Base-by-base conservation (phyloP, 73 alveolate genomes). In the Paraurostyla sp. region DNA sequence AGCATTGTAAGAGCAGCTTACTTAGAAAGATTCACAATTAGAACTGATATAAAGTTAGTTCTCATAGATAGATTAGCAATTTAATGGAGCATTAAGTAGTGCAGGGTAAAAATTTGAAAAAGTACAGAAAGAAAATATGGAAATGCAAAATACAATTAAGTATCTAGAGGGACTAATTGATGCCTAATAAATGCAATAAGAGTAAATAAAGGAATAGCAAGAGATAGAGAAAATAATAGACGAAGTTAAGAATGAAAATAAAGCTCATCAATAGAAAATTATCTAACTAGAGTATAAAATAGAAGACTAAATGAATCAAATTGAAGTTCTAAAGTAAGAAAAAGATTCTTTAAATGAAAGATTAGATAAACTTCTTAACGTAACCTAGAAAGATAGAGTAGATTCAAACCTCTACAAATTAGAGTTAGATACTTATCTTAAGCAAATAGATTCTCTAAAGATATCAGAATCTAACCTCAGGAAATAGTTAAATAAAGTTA, bases 361-460 rank as follows among this genome's bases (percentile, higher is more conserved):
- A 36, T 36, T 51, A 27, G 89, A 78, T 54, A 18, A 59, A 29
- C 62, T 78, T 29, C 69, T 78, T 0, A 43, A 46, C n/a, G 76
- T 78, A n/a, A 78, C 89, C n/a, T 59, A 78, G 42, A 51, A 49
- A 32, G 89, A 78, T 36, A 78, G 89, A 54, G 89, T 78, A 2
- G 89, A 54, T 18, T 36, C 76, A 3, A 78, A 78, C 40, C 30
- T 78, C 1, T 54, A 78, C 18, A 78, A 51, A 36, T 20, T 78
- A 25, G 89, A 78, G 62, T 13, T 54, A 1, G 89, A 78, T 30
- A 36, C 76, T 11, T 78, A 78, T 51, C 6, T 54, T 13, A 78
- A 78, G 62, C 29, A 78, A 54, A 54, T 78, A n/a, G 78, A 78
- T 38, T 25, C 49, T 4, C 40, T 51, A 3, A 78, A 78, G 42